Base-by-base conservation (phyloP, 116 monocot species). In the Trichopus zeylanicus region DNA sequence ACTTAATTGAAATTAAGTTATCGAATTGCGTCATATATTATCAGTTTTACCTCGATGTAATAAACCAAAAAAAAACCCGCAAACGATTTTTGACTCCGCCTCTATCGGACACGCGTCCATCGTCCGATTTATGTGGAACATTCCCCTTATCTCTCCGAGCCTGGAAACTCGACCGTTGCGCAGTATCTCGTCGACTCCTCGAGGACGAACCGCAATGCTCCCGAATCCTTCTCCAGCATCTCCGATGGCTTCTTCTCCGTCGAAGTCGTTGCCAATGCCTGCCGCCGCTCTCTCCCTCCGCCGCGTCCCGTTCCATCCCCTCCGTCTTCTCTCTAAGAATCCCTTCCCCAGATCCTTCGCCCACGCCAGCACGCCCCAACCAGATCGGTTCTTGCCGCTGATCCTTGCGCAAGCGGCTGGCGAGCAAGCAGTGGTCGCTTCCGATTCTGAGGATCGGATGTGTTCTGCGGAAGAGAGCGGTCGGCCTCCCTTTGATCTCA, bases 401-500 rank as follows among this genome's bases (percentile, higher is more conserved):
- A 29, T 29, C n/a, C n/a, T n/a, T 13, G 28, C 11, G 11, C 26
- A 23, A 3, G 56, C 31, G 1, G 19, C 30, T 31, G 56, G 56
- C 31, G 31, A 31, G n/a, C 29, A 54, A 13, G 27, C 13, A 15
- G 8, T 54, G 1, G 15, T 15, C 26, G 27, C 13, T 29, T 60
- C 78, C 5, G 48, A 48, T 23, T 15, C 31, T 8, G 63, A 61
- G 6, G 53, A 47, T n/a, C 46, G 48, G 15, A 48, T 8, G n/a
- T 13, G 22, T 4, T 31, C 60, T 16, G 16, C 2, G 16, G 70
- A 55, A 11, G 73, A 60, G 20, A 57, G 31, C 18, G 54, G 63
- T 21, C 72, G 95, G 60, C 75, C 74, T 56, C 81, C 87, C 5
- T 90, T 97, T 74, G 84, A 97, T 70, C 63, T 97, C 57, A 79